Percentiles rank a stretch among this genome's conserved stretches.
phyloP scores from a whole-genome alignment of 1,284 basidiomycete genomes.

The Polyporus tsugae region DNA sequence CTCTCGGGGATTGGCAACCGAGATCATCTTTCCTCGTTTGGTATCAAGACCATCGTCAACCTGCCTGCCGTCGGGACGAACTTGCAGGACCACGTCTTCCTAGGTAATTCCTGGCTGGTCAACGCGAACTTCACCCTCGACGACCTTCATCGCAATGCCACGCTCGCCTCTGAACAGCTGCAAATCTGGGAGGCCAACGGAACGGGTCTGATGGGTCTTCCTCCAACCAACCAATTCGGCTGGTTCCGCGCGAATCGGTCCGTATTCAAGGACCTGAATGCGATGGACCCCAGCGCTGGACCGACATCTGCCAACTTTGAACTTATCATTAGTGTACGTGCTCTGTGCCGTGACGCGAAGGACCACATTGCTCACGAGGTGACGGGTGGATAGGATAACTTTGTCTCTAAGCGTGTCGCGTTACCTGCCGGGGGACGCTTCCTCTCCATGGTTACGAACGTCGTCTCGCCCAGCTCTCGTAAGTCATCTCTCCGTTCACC shows the following conservation, averaged over 20 bases:
- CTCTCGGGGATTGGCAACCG: conserved; percentile 33
- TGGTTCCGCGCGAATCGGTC: conserved; percentile 17
- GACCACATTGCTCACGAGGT: background rate
- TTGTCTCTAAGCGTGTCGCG: conserved; percentile 18
- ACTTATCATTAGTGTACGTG: conserved; percentile 18
- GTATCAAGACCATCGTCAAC: conserved; percentile 41
- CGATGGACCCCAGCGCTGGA: conserved; percentile 48
- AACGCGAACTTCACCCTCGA: conserved; percentile 31
- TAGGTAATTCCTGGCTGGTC: conserved; percentile 29
- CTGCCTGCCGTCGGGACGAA: conserved; percentile 43
- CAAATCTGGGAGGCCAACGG: conserved; percentile 27
- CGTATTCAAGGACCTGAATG: conserved; percentile 36
- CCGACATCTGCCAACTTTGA: conserved; percentile 31
- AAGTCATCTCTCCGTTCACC: background rate
- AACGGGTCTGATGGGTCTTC: conserved; percentile 17
- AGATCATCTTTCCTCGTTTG: conserved; percentile 21
- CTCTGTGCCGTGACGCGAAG: background rate
- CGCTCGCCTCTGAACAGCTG: conserved; percentile 20
- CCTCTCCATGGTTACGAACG: conserved; percentile 38
- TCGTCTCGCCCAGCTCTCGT: conserved; percentile 48
- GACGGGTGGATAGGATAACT: conserved; percentile 14
- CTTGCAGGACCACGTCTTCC: conserved; percentile 46
- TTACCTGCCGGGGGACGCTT: conserved; percentile 41
- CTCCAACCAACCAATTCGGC: conserved; percentile 19
- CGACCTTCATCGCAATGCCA: conserved; percentile 27